phyloP scores from a whole-genome alignment of 306 rosid genomes.

The Quercus ilex region DNA sequence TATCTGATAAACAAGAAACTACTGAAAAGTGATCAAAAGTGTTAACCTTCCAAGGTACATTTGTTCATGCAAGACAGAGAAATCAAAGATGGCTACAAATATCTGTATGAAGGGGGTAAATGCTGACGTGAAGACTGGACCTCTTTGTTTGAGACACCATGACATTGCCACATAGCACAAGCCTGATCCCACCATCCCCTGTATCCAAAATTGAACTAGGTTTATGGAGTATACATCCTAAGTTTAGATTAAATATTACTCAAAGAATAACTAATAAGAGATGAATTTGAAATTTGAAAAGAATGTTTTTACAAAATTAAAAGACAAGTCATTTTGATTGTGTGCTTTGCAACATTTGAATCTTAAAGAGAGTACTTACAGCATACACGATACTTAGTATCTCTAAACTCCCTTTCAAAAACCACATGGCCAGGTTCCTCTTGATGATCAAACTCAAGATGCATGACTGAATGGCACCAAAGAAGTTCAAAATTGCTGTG shows the following conservation, averaged over 20 bases:
- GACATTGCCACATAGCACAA: constrained; percentile 93
- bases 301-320: no score
- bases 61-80: constrained; percentile 62
- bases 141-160: constrained; percentile 83
- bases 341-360: background rate
- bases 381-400: constrained; percentile 54
- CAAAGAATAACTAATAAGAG: no score
- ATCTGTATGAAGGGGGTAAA: constrained; percentile 69
- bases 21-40: constrained; percentile 13
- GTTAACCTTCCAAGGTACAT: constrained; percentile 77
- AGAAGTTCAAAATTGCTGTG: constrained; percentile 71
- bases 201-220: constrained; percentile 1
- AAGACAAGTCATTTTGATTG: background rate
- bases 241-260: background rate
- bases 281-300: no score
- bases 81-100: constrained; percentile 65
- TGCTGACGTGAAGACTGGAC: constrained; percentile 84
- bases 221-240: background rate
- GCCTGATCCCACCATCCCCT: constrained; percentile 91
- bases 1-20: background rate
- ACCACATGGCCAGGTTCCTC: constrained; percentile 45
- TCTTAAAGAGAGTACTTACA: constrained; percentile 44
- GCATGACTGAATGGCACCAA: constrained; percentile 67
- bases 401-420: constrained; percentile 57
- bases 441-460: constrained; percentile 47